Evolutionary conservation across 148 eudicot species (phyloP), one percentile per base, ranked within the genome.

Genomic region (Chenopodium berlandieri): DNA sequence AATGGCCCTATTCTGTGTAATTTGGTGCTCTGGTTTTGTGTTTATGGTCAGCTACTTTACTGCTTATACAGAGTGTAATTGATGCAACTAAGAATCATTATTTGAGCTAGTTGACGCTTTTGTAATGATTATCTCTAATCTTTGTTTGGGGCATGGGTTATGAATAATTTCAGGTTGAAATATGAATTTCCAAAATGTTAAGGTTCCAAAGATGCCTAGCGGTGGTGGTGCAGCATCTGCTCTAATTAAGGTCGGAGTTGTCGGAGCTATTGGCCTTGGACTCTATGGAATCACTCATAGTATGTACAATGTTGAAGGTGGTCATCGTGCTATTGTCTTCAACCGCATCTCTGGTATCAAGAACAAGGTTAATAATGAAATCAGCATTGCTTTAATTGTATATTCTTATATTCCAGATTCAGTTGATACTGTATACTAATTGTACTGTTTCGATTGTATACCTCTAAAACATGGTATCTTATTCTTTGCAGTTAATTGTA

Each of bases 321-420:
- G 99, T 44, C 97, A 95, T 82, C 85, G 99, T 22, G 99, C 99
- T 46, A 92, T 95, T 73, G 95, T 95, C 22, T 95, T 95, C 89
- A 95, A 95, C 65, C 99, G 99, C 27, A 52, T 95, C 52, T 83
- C 83, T 82, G 99, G 99, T 67, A 83, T 95, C 79, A 95, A 95
- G 83, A 95, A 95, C 67, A 88, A 95, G 99, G 99, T 94, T 17
- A 56, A 56, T 56, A 17, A 17, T 16, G 19, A 56, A 56, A 2
- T 2, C 22, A 16, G 3, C 19, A 56, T 17, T 56, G 22, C 62
- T 56, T 56, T 4, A 56, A 14, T 56, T 56, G 62, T 56, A 56
- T 14, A 1, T 14, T 56, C 20, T 17, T 56, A 14, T 56, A 56
- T 17, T 14, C 22, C 17, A 56, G 22, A 56, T 56, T 56, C 7